Evolutionary conservation across 495 filamentous ascomycete species (phyloP), one percentile per base, ranked within the genome.

Genomic region (Aspergillus steynii): DNA sequence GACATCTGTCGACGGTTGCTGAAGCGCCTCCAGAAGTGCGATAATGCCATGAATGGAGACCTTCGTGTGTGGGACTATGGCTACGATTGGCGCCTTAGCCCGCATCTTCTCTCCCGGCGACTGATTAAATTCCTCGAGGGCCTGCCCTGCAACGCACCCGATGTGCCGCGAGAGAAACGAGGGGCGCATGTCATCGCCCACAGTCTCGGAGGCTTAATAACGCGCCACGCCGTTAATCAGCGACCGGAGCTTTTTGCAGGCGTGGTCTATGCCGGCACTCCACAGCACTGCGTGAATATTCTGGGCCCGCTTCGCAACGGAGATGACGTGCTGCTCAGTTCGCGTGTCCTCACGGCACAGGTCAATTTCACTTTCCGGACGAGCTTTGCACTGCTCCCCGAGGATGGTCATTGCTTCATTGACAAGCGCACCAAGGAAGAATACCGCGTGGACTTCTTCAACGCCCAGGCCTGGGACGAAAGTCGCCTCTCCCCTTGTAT

Each of bases 341-440:
- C 92, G 26, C 90, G 91, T 59, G 90, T 97, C 2, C 81, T 99
- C 2, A 97, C 93, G 1, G 93, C 95, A 0, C 92, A 97, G 72
- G 93, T 96, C 54, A 96, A 94, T 72, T 97, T 99, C 73, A 92
- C 90, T 1, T 84, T 99, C 47, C 88, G 94, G 6, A 97, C 91
- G 2, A 90, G 84, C 57, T 99, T 88, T 65, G 84, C 88, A 26
- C 87, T 97, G 26, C 82, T 99, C 1, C 94, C 95, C 3, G 89
- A 97, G 61, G 87, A 93, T 65, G 93, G 93, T 0, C 84, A 86
- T 68, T 96, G 93, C 74, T 99, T 97, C 68, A 82, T 97, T 66
- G 86, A 97, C 76, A 90, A 88, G 63, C 69, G 83, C 53, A 96
- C 92, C 0, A 88, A 88, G 60, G 88, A 97, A 67, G 84, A 91